phyloP scores from a whole-genome alignment of 306 rosid species.

The Arachis hypogaea region DNA sequence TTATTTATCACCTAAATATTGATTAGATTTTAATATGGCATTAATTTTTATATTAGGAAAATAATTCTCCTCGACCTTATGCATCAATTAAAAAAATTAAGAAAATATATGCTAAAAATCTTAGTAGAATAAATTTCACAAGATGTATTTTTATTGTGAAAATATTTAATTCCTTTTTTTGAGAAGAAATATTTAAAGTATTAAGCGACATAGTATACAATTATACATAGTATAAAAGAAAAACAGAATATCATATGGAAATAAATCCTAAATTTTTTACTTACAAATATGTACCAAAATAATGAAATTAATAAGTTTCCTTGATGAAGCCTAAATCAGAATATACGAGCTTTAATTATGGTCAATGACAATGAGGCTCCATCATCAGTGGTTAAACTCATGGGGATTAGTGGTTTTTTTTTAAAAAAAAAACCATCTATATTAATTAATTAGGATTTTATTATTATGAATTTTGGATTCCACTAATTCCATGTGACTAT shows the following conservation, averaged over 20 bases:
- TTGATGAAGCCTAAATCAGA: not conserved
- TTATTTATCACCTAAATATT: conserved; percentile 28
- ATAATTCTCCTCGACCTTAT: not conserved
- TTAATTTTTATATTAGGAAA: conserved; percentile 38
- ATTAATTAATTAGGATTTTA: too few species aligned
- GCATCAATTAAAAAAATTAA: conserved; percentile 15
- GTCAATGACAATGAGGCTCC: too few species aligned
- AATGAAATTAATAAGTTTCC: not conserved
- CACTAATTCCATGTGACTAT: too few species aligned
- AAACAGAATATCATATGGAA: not conserved
- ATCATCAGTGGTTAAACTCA: too few species aligned
- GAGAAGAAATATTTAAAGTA: not conserved
- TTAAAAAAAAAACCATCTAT: too few species aligned
- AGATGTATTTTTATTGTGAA: not conserved
- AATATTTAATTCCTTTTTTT: conserved; percentile 15
- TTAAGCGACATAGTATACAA: not conserved
- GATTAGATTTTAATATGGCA: conserved; percentile 35
- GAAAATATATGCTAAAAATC: conserved; percentile 3
- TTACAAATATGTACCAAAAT: too few species aligned
- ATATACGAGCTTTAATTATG: not conserved
- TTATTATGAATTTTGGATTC: too few species aligned
- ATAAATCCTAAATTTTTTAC: not conserved
- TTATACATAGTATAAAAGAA: not conserved
- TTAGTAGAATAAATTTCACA: not conserved
- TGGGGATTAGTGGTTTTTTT: too few species aligned